Base-by-base conservation (phyloP, 768 basidiomycete genomes). In the Sporobolomyces phaffii region DNA sequence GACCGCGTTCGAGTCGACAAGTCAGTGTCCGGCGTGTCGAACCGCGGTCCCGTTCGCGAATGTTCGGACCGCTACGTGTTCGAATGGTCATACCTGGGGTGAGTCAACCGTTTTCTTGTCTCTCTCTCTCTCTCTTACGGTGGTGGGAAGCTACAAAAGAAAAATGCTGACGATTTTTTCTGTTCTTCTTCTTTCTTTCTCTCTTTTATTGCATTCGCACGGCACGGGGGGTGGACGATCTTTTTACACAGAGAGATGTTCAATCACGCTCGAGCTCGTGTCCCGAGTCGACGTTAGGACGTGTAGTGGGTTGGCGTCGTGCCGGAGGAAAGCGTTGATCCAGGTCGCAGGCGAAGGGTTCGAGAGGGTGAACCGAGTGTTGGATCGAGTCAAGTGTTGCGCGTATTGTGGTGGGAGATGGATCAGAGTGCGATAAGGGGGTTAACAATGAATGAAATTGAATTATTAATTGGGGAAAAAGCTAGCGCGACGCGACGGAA, bases 391-490 rank as follows among this genome's bases (percentile, higher is more conserved):
- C 10, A 48, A 10, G 29, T 47, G 44, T 36, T 60, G 58, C 43
- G 43, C 34, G 11, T 49, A 47, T 41, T 60, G 58, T 49, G 33
- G 44, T 4, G 58, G 58, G 41, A 60, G 58, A 38, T 60, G 58
- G 58, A 47, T 60, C 8, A 36, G n/a, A n/a, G 45, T 60, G 2
- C 26, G 43, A 8, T 49, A 14, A 38, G n/a, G 20, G 8, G 18
- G 28, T 8, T 18, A n/a, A 28, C 9, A 51, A 51, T 8, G 8
- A 51, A 51, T 8, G 29, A 38, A 38, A 38, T n/a, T n/a, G n/a
- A n/a, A n/a, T n/a, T n/a, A n/a, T n/a, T n/a, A n/a, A n/a, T n/a
- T n/a, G n/a, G n/a, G n/a, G n/a, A n/a, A n/a, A n/a, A n/a, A n/a
- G n/a, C n/a, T n/a, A n/a, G n/a, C n/a, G n/a, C n/a, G n/a, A n/a